A percentile compares a stretch with the other conserved stretches of the same genome.
These are phyloP conservation scores for Colletotrichum ledebouriae DNA, from an alignment of 2,329 filamentous ascomycete genomes.

Conservation along the genomic window DNA sequence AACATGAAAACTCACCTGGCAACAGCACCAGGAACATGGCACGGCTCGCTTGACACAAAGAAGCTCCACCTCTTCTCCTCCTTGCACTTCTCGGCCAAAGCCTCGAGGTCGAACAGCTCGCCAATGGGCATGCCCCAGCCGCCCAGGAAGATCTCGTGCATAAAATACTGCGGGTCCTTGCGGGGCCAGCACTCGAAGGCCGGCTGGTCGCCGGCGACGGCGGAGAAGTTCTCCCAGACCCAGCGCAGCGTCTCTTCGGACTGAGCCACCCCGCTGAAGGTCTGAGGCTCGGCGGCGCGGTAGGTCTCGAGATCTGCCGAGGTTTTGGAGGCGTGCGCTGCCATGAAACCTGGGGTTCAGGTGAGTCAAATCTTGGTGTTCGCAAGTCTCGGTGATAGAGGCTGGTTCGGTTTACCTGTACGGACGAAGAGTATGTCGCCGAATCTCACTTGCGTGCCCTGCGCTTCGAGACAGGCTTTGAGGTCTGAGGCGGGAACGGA, in stretches of 20 bases:
- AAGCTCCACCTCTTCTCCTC: conserved; percentile 53
- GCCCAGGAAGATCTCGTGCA: conserved; percentile 58
- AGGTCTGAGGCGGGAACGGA: conserved; percentile 40
- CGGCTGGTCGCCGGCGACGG: conserved; percentile 68
- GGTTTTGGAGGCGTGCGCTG: conserved; percentile 36
- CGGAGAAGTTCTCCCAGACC: conserved; percentile 71
- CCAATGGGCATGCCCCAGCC: conserved; percentile 60
- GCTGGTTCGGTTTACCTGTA: conserved; percentile 49
- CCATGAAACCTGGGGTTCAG: conserved; percentile 32
- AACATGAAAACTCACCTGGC: conserved; percentile 43
- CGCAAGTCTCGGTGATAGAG: background rate
- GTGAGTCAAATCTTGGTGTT: background rate
- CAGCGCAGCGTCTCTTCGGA: conserved; percentile 64
- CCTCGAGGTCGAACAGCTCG: conserved; percentile 58
- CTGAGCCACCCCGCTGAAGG: conserved; percentile 59
- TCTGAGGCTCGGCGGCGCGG: conserved; percentile 29
- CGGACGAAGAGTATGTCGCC: conserved; percentile 72
- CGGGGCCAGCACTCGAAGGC: conserved; percentile 64
- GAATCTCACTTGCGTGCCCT: conserved; percentile 45
- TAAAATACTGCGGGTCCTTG: conserved; percentile 48
- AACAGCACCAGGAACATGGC: conserved; percentile 50
- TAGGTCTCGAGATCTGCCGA: conserved; percentile 28
- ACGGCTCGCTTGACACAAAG: conserved; percentile 55
- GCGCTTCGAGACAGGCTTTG: conserved; percentile 39
- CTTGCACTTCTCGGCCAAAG: conserved; percentile 52